Evolutionary conservation across 176 grass and related monocot species (phyloP), one percentile per base, ranked within the genome.

Genomic region (Leersia perrieri): DNA sequence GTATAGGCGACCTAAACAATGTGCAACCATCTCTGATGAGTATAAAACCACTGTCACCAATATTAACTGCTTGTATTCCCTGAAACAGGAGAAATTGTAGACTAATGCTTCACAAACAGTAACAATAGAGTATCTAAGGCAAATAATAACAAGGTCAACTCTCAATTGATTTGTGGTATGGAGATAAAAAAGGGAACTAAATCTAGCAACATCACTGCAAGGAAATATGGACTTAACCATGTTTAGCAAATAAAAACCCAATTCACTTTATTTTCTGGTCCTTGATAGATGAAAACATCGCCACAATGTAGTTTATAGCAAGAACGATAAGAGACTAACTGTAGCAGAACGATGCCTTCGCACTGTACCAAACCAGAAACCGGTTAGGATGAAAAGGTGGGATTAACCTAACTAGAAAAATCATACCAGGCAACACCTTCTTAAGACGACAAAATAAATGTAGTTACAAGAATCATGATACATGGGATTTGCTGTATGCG

Each of bases 31-130:
- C 91, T 66, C 91, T 77, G 66, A 93, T 85, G 36, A 93, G 81
- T 70, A 93, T 71, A 60, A 93, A 93, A 13, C 91, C 91, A 57
- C 91, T 93, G 35, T 93, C 91, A 15, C 91, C 91, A 66, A 93
- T 74, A 69, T 88, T 93, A 49, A 90, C 65, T 14, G 91, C 91
- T 80, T 86, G 88, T 79, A 93, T 63, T 11, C 91, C 88, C 91
- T 93, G 77, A 25, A 87, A 82, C 5, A 51, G 9, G 76, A 23
- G 85, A 78, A 5, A 51, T 5, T 49, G 16, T 53, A 33, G 28
- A 32, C 20, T 29, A 51, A 9, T 66, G n/a, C 1, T 34, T 26
- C 49, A 20, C 15, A 64, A 79, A 49, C 0, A 31, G 63, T 66
- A 67, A 34, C 22, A 15, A 1, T 1, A 55, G 2, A 79, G 9